Base-by-base conservation (phyloP, 1,284 basidiomycete genomes). In the Ustilago vetiveriae region DNA sequence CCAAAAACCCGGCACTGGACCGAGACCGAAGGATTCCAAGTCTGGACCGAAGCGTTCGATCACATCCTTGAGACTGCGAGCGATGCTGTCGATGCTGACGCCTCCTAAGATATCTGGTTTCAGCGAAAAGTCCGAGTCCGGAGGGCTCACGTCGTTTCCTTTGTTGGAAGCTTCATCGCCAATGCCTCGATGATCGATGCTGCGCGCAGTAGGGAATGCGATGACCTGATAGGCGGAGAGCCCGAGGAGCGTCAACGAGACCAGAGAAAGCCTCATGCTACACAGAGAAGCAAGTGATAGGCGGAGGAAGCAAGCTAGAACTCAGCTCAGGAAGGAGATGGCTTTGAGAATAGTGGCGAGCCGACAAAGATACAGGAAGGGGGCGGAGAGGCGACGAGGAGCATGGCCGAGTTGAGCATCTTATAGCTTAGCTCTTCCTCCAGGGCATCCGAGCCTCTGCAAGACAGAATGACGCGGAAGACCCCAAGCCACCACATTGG, bases 251-350 rank as follows among this genome's bases (percentile, higher is more conserved):
- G 49, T 37, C 16, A 57, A 16, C 2, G 41, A 41, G 30, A 38
- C 50, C 62, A 49, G 50, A 19, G 37, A 36, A 26, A 57, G 50
- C 54, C 50, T 64, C 62, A 64, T 64, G 3, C 4, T 29, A 10
- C 19, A 38, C 13, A 11, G 14, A 29, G 24, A 7, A n/a, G 10
- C 8, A 35, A n/a, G n/a, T n/a, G n/a, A n/a, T n/a, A n/a, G n/a
- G 21, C 14, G 22, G n/a, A 13, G 21, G 36, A 44, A 3, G n/a
- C n/a, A n/a, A n/a, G n/a, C n/a, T n/a, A n/a, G n/a, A n/a, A n/a
- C n/a, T n/a, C n/a, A n/a, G n/a, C n/a, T n/a, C n/a, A n/a, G n/a
- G n/a, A n/a, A n/a, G n/a, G n/a, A n/a, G n/a, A n/a, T n/a, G n/a
- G n/a, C n/a, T n/a, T n/a, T n/a, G n/a, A n/a, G n/a, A n/a, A n/a